Evolutionary conservation across 129 eudicot species (phyloP).

Genomic region (Escallonia herrerae): DNA sequence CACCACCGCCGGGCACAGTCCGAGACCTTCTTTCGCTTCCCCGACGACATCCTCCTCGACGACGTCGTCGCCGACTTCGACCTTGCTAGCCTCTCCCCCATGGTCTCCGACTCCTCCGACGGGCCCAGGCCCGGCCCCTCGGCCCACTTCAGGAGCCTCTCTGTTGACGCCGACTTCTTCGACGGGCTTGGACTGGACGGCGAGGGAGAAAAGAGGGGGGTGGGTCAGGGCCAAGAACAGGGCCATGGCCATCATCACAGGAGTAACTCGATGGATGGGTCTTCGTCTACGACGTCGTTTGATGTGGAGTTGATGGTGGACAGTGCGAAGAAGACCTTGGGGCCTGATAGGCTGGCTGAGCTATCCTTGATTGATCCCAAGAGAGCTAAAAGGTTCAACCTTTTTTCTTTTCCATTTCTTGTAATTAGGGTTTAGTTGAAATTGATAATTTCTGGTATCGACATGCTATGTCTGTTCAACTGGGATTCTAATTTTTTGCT

Average conservation of each 20-base stretch:
- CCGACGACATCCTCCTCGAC: constrained; percentile 64
- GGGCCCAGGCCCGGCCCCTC: constrained; percentile 13
- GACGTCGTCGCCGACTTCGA: constrained; percentile 69
- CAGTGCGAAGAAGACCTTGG: constrained; percentile 61
- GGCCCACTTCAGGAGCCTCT: constrained; percentile 57
- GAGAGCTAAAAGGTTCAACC: constrained; percentile 72
- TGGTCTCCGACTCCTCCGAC: constrained; percentile 30
- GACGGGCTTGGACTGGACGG: constrained; percentile 46
- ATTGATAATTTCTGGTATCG: too few species aligned
- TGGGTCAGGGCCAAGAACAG: constrained; percentile 5
- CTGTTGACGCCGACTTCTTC: constrained; percentile 84
- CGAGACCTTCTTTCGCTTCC: constrained; percentile 76
- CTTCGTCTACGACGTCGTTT: constrained; percentile 50
- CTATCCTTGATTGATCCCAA: constrained; percentile 83
- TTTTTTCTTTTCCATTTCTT: not conserved
- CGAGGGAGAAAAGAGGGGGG: constrained; percentile 12
- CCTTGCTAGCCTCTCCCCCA: constrained; percentile 30
- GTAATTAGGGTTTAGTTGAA: not conserved
- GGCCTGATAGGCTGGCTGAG: constrained; percentile 71
- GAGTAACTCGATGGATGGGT: constrained; percentile 67
- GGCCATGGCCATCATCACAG: constrained; percentile 31
- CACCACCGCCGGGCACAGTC: constrained; percentile 92
- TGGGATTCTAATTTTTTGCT: not conserved
- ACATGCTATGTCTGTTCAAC: too few species aligned
- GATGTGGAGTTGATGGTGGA: constrained; percentile 34